phyloP scores from a whole-genome alignment of 495 filamentous ascomycete genomes.

The Staphylotrichum longicolle region DNA sequence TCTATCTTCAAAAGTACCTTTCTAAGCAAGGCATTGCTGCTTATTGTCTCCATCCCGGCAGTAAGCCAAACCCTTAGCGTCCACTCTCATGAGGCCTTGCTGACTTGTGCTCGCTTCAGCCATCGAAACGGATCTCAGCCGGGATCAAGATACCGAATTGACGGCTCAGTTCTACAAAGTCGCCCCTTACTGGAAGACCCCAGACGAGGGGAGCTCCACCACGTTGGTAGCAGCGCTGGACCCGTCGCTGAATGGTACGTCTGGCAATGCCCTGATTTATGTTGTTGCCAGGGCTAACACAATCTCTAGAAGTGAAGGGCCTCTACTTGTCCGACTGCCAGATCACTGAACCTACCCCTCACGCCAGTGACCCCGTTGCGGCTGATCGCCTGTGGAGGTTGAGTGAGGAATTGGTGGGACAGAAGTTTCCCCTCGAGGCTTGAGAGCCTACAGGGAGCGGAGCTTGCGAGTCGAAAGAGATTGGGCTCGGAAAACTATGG shows the following conservation, averaged over 20 bases:
- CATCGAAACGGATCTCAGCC: constrained; percentile 41
- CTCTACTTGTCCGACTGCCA: constrained; percentile 46
- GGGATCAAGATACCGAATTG: constrained; percentile 42
- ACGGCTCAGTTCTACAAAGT: constrained; percentile 40
- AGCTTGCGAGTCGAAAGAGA: too few relatives aligned
- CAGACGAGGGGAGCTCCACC: constrained; percentile 55
- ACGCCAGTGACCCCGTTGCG: constrained; percentile 35
- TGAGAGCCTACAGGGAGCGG: not conserved
- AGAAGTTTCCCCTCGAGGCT: constrained; percentile 36
- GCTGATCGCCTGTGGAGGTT: constrained; percentile 52
- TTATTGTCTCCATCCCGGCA: constrained; percentile 51
- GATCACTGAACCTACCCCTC: constrained; percentile 24
- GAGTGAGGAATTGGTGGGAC: constrained; percentile 49
- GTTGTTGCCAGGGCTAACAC: not conserved
- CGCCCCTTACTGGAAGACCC: constrained; percentile 48
- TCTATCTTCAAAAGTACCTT: constrained; percentile 45
- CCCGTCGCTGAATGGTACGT: constrained; percentile 46
- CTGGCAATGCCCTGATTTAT: too few relatives aligned
- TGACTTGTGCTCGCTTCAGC: constrained; percentile 20
- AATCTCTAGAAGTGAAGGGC: constrained; percentile 34
- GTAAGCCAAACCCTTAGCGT: constrained; percentile 26
- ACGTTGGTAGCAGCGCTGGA: constrained; percentile 59
- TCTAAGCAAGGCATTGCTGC: constrained; percentile 35
- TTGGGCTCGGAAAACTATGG: too few relatives aligned
- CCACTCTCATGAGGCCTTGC: not conserved